Evolutionary conservation across 129 eudicot species (phyloP).

Genomic region (Escallonia rubra): DNA sequence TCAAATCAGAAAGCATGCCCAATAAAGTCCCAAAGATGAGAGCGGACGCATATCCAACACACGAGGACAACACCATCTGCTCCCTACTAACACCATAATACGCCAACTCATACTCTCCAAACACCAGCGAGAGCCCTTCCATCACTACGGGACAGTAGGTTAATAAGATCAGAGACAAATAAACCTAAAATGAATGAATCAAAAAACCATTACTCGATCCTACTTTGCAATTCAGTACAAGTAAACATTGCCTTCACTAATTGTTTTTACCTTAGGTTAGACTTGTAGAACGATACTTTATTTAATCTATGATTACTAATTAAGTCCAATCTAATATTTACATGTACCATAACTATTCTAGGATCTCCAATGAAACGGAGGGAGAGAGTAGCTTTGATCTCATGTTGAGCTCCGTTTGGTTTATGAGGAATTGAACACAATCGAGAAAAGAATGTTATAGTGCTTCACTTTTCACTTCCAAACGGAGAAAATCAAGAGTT

Average conservation of each 20-base stretch:
- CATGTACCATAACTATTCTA: too few relatives aligned
- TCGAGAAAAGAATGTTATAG: too few relatives aligned
- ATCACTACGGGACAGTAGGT: constrained; percentile 27
- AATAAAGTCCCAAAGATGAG: constrained; percentile 54
- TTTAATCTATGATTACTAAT: too few relatives aligned
- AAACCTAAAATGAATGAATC: background rate
- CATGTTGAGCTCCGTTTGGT: too few relatives aligned
- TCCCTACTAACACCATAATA: constrained; percentile 54
- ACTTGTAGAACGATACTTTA: too few relatives aligned
- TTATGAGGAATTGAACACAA: too few relatives aligned
- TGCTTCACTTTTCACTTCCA: too few relatives aligned
- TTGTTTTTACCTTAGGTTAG: too few relatives aligned
- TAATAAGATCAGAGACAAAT: background rate
- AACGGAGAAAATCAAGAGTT: background rate
- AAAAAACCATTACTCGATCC: background rate
- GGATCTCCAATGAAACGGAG: too few relatives aligned
- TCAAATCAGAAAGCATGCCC: constrained; percentile 73
- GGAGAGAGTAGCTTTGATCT: too few relatives aligned
- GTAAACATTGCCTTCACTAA: background rate
- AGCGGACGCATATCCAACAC: constrained; percentile 53
- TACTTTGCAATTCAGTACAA: background rate
- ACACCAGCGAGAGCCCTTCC: constrained; percentile 78
- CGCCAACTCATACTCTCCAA: constrained; percentile 76
- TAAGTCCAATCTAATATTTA: too few relatives aligned
- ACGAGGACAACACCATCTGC: constrained; percentile 44